These are phyloP conservation scores for Phenoliferia sp. DNA, from an alignment of 1,284 basidiomycete genomes.

Conservation along the genomic window DNA sequence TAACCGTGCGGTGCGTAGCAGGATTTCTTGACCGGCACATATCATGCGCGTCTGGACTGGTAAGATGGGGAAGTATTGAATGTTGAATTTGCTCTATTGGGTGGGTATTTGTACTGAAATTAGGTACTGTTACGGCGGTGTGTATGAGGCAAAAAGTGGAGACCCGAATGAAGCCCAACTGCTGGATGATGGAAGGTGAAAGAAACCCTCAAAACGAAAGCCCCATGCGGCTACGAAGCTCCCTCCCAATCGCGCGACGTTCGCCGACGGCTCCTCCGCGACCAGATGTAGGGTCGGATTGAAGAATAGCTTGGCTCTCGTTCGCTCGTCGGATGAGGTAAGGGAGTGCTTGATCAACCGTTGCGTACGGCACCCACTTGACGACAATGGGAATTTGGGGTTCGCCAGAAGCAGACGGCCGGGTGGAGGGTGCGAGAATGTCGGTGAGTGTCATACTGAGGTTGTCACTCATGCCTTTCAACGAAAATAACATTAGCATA, in stretches of 20 bases:
- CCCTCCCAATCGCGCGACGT: conserved; percentile 31
- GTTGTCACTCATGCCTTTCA: conserved; percentile 37
- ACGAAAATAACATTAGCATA: neutral
- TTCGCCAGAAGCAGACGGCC: neutral
- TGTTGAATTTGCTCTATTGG: too few relatives aligned
- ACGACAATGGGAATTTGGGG: conserved; percentile 25
- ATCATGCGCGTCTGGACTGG: too few relatives aligned
- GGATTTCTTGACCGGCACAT: too few relatives aligned
- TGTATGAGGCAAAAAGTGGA: too few relatives aligned
- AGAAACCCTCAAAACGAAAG: neutral
- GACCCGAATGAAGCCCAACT: too few relatives aligned
- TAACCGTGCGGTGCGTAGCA: too few relatives aligned
- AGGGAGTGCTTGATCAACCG: conserved; percentile 33
- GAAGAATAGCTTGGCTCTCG: conserved; percentile 36
- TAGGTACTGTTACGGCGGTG: too few relatives aligned
- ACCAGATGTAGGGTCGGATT: conserved; percentile 30
- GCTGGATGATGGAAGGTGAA: too few relatives aligned
- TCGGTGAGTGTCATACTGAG: conserved; percentile 32
- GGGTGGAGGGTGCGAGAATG: conserved; percentile 11
- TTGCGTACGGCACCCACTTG: conserved; percentile 35
- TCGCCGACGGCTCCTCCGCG: conserved; percentile 33
- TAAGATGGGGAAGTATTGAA: too few relatives aligned
- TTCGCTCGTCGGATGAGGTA: conserved; percentile 37
- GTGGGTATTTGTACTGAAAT: too few relatives aligned
- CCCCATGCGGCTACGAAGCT: conserved; percentile 29